These are phyloP conservation scores for Cytospora piceicola DNA, from an alignment of 2,329 filamentous ascomycete species.

Conservation along the genomic window DNA sequence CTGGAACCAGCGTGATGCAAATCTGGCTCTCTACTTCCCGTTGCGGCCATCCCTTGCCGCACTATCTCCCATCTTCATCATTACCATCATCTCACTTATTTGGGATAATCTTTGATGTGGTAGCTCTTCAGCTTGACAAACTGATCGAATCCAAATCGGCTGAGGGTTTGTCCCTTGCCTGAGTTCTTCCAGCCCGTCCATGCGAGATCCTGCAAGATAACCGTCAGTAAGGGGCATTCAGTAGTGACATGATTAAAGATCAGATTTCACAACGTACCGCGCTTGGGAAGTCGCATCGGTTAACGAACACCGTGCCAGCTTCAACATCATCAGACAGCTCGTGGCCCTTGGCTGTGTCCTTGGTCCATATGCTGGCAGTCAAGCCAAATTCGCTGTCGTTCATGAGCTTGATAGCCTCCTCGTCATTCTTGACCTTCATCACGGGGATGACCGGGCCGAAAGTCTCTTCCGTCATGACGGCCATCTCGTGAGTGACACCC, in stretches of 20 bases:
- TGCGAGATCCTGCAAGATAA: slow-evolving; percentile 71
- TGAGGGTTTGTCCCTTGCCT: slow-evolving; percentile 87
- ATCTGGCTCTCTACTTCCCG: slow-evolving; percentile 14
- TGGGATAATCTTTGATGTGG: slow-evolving; percentile 82
- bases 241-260: slow-evolving; percentile 21
- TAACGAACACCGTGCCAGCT: slow-evolving; percentile 94
- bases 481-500: slow-evolving; percentile 80
- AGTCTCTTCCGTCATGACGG: slow-evolving; percentile 90
- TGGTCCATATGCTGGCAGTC: slow-evolving; percentile 97
- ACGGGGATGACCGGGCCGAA: slow-evolving; percentile 93
- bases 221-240: slow-evolving; percentile 33
- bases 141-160: slow-evolving; percentile 89
- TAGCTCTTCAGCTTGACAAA: slow-evolving; percentile 97
- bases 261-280: slow-evolving; percentile 63
- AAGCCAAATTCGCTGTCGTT: slow-evolving; percentile 94
- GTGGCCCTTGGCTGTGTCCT: slow-evolving; percentile 76
- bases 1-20: slow-evolving; percentile 10
- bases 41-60: slow-evolving; percentile 28
- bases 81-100: slow-evolving; percentile 44
- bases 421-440: slow-evolving; percentile 81
- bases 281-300: slow-evolving; percentile 88
- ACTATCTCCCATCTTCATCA: slow-evolving; percentile 10
- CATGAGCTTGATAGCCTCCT: slow-evolving; percentile 83
- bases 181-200: slow-evolving; percentile 99
- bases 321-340: slow-evolving; percentile 80